Conservation (phyloP, 2,329 filamentous ascomycete genomes). For the Colletotrichum higginsianum region DNA sequence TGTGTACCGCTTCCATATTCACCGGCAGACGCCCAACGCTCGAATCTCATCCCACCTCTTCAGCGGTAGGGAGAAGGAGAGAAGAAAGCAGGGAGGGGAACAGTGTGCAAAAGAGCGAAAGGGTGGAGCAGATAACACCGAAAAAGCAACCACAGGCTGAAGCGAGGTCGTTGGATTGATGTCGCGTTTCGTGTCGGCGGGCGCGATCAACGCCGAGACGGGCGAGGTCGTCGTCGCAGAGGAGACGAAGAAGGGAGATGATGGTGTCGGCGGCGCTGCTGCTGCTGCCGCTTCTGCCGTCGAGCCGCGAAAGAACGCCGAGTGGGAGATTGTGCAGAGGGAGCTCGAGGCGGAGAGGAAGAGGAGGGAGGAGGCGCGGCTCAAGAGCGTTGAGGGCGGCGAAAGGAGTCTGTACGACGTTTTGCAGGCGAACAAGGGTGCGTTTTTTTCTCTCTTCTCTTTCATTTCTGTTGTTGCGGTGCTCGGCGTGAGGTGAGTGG, state of each 20-base stretch:
- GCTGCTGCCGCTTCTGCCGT: slow-evolving; percentile 5
- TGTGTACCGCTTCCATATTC: not conserved
- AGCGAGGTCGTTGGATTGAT: slow-evolving; percentile 48
- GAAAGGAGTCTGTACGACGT: slow-evolving; percentile 81
- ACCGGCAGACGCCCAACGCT: not conserved
- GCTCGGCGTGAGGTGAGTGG: too few relatives aligned
- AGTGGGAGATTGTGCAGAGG: slow-evolving; percentile 76
- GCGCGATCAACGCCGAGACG: slow-evolving; percentile 61
- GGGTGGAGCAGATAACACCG: not conserved
- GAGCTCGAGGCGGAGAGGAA: slow-evolving; percentile 74
- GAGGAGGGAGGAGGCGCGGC: slow-evolving; percentile 66
- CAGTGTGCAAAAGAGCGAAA: not conserved
- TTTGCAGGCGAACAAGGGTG: slow-evolving; percentile 86
- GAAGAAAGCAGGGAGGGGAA: not conserved
- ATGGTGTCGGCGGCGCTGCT: not conserved
- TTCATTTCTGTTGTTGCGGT: not conserved
- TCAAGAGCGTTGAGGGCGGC: slow-evolving; percentile 56
- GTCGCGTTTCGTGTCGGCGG: slow-evolving; percentile 70
- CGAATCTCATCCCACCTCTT: not conserved
- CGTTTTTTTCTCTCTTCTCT: slow-evolving; percentile 30
- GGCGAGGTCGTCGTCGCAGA: slow-evolving; percentile 46
- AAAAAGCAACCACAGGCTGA: slow-evolving; percentile 50
- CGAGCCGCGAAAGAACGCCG: slow-evolving; percentile 51
- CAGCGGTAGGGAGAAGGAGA: not conserved
- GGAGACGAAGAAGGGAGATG: slow-evolving; percentile 25